Conservation (phyloP, 176 grass and related monocot genomes). For the Bonia amplexicaulis region DNA sequence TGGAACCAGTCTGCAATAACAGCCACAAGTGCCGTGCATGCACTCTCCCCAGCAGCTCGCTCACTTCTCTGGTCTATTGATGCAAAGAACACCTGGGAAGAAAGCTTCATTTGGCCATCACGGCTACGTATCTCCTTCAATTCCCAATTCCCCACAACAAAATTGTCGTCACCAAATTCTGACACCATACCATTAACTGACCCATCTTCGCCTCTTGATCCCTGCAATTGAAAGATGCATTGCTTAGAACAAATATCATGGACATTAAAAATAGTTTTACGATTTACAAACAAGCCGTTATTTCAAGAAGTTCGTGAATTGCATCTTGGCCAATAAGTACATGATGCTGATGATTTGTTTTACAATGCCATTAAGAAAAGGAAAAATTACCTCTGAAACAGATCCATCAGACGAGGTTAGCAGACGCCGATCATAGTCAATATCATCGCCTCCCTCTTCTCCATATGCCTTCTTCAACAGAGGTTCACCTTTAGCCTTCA, state of each 20-base stretch:
- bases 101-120: constrained; percentile 70
- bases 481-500: constrained; percentile 63
- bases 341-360: neutral
- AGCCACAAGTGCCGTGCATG: constrained; percentile 74
- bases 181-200: constrained; percentile 36
- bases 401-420: constrained; percentile 38
- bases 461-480: constrained; percentile 72
- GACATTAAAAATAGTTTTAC: neutral
- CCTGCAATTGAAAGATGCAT: constrained; percentile 18
- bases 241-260: constrained; percentile 2
- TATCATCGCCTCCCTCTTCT: constrained; percentile 88
- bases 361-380: neutral
- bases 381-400: constrained; percentile 35
- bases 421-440: constrained; percentile 68
- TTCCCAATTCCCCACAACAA: constrained; percentile 88
- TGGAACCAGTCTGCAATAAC: constrained; percentile 93
- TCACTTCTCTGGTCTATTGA: constrained; percentile 95
- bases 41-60: constrained; percentile 70
- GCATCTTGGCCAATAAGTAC: neutral
- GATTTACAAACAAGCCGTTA: constrained; percentile 4
- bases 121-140: constrained; percentile 57
- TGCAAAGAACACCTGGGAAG: constrained; percentile 74
- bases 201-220: constrained; percentile 36
- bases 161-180: constrained; percentile 72
- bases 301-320: neutral